Conservation (phyloP, 2,329 filamentous ascomycete species). For the Phoma sp. region DNA sequence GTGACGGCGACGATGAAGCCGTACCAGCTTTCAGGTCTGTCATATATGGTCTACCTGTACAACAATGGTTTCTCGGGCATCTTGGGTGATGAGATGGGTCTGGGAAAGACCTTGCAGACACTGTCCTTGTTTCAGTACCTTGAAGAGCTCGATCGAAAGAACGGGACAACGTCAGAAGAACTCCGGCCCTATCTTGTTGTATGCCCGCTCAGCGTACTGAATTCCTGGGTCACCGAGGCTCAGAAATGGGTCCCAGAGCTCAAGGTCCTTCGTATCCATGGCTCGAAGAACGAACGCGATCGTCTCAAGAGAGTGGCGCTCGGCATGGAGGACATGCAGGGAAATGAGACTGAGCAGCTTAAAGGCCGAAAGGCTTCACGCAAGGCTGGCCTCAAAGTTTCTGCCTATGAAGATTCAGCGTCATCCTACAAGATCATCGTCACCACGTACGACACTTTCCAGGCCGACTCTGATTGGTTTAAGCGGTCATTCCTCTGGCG, state of each 20-base stretch:
- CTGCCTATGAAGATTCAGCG: conserved; percentile 35
- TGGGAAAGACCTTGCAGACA: conserved; percentile 98
- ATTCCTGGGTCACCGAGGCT: conserved; percentile 97
- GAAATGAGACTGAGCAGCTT: conserved; percentile 69
- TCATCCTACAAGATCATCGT: conserved; percentile 68
- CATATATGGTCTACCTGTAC: conserved; percentile 98
- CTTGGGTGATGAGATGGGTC: conserved; percentile 97
- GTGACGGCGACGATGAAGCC: conserved; percentile 76
- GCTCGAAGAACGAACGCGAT: conserved; percentile 83
- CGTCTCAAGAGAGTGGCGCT: conserved; percentile 64
- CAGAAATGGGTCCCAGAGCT: conserved; percentile 96
- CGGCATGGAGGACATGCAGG: conserved; percentile 56
- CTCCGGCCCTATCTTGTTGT: conserved; percentile 93
- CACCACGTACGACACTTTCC: conserved; percentile 98
- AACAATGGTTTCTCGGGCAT: conserved; percentile 99
- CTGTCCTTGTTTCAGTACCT: conserved; percentile 96
- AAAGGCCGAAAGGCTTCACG: conserved; percentile 90
- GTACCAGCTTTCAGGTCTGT: conserved; percentile 95
- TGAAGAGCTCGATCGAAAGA: conserved; percentile 81
- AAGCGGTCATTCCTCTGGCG: conserved; percentile 97
- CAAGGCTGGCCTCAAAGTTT: conserved; percentile 64
- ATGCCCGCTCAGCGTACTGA: conserved; percentile 93
- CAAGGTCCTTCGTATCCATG: conserved; percentile 90
- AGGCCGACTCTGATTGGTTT: conserved; percentile 91
- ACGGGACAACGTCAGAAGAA: conserved; percentile 60